Base-by-base conservation (phyloP, 1,139 yeast species). In the Taiozyma onychis region DNA sequence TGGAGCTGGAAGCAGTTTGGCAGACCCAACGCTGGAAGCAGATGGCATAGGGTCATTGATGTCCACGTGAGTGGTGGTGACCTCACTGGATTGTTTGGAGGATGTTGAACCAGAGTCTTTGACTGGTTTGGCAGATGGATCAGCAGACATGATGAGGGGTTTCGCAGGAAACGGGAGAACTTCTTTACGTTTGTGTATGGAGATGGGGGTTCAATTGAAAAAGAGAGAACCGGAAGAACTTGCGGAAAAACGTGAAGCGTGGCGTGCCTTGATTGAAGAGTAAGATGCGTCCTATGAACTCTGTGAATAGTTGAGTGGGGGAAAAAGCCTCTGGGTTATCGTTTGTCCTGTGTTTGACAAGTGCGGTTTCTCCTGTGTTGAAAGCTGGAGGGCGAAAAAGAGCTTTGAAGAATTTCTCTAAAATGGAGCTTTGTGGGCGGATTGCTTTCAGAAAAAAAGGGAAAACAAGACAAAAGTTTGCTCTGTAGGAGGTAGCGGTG, bases 1-100 rank as follows among this genome's bases (percentile, higher is more conserved):
- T 4, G 66, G 63, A 9, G 68, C 68, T 6, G 68, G 68, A 16
- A 60, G 51, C 41, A 65, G 49, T 39, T 55, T 62, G 1, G 61
- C 51, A 13, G 63, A 49, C 0, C 57, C 46, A 9, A 52, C 30
- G 35, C 42, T 27, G 43, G 52, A 18, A 34, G 52, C 43, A 3
- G 52, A 42, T 14, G 51, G 5, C 26, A 18, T 21, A 18, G 41
- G 24, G 41, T 18, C 41, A 9, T 18, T 37, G 10, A 37, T 18
- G 14, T 37, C 41, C 14, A 44, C 34, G 1, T 62, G n/a, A 14
- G 48, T 34, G 24, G 44, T 34, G n/a, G 32, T 13, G 27, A 44
- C 37, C n/a, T 43, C 22, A 18, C 35, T 28, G 30, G 41, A 43
- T 24, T 50, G 50, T n/a, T 35, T 39, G 39, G 44, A 44, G 46